Evolutionary conservation across 2,329 filamentous ascomycete genomes (phyloP), one percentile per base, ranked within the genome.

Genomic region (Albophoma yamanashiensis): DNA sequence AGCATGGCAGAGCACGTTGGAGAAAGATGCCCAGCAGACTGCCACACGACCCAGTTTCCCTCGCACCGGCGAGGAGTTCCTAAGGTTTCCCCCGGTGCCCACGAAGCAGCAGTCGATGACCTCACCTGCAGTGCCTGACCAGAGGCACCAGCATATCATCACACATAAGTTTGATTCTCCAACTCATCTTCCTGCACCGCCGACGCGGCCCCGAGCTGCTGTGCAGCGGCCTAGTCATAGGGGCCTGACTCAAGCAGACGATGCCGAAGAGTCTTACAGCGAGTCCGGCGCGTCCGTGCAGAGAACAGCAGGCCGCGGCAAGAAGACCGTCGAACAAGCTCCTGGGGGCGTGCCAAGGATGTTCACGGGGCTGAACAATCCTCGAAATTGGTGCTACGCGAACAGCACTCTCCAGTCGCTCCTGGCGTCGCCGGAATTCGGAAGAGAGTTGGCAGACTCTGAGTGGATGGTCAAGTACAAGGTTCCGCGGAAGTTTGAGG

Each of bases 331-430:
- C 22, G 74, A 71, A 57, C 78, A 68, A 55, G 77, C 71, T 77
- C 85, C 66, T 8, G 64, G 65, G 6, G 67, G 71, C 50, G 63
- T 53, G 36, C 55, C 62, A 36, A 71, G 63, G 43, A 62, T 66
- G 45, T 70, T 70, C 45, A 76, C 90, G 14, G 92, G 93, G 0
- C 79, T 97, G 15, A 77, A 85, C 61, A 97, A 97, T 66, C 89
- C 91, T 47, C 84, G 86, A 1, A 87, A 89, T 55, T 92, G 89
- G 64, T 97, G 93, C 71, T 97, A 96, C 70, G 92, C 94, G 79
- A 97, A 96, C 73, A 88, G 91, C n/a, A 87, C 88, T 0, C 78
- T 97, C 34, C 93, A 97, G 73, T 89, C 89, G 62, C 76, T 97
- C 22, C 89, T 89, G 61, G 88, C 87, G 1, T 93, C 92, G 0